phyloP scores from a whole-genome alignment of 129 eudicot genomes.

The Tagetes patula region DNA sequence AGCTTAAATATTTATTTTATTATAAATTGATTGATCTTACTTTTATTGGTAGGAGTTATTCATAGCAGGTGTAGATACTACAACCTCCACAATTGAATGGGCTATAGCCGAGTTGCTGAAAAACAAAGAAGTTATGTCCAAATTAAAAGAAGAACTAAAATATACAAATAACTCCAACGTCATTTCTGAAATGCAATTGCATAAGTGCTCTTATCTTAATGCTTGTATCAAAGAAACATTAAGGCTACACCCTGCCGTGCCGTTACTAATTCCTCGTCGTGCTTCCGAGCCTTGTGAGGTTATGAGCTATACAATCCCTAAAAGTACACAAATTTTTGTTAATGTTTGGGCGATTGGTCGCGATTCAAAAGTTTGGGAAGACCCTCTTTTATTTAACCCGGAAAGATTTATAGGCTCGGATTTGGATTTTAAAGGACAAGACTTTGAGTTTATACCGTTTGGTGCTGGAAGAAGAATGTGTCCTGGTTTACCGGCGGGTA shows the following conservation, averaged over 20 bases:
- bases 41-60: slow-evolving; percentile 24
- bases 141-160: slow-evolving; percentile 25
- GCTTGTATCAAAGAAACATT: slow-evolving; percentile 31
- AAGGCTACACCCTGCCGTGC: slow-evolving; percentile 26
- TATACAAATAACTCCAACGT: neutral
- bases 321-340: slow-evolving; percentile 15
- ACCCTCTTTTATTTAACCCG: slow-evolving; percentile 28
- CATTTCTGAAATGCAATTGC: neutral
- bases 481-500: slow-evolving; percentile 28
- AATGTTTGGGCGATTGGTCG: slow-evolving; percentile 37
- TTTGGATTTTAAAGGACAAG: slow-evolving; percentile 22
- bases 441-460: slow-evolving; percentile 29
- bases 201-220: slow-evolving; percentile 10
- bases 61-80: slow-evolving; percentile 33
- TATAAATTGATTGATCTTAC: too few relatives aligned
- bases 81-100: slow-evolving; percentile 37
- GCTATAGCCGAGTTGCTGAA: slow-evolving; percentile 30
- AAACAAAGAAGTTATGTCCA: slow-evolving; percentile 23
- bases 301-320: slow-evolving; percentile 39
- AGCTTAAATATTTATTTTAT: too few relatives aligned
- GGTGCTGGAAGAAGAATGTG: slow-evolving; percentile 41
- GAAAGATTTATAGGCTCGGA: slow-evolving; percentile 30
- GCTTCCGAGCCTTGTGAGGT: slow-evolving; percentile 18
- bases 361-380: slow-evolving; percentile 28
- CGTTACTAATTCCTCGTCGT: slow-evolving; percentile 27